Evolutionary conservation across 345 rosid species (phyloP).

Genomic region (Jatropha curcas): DNA sequence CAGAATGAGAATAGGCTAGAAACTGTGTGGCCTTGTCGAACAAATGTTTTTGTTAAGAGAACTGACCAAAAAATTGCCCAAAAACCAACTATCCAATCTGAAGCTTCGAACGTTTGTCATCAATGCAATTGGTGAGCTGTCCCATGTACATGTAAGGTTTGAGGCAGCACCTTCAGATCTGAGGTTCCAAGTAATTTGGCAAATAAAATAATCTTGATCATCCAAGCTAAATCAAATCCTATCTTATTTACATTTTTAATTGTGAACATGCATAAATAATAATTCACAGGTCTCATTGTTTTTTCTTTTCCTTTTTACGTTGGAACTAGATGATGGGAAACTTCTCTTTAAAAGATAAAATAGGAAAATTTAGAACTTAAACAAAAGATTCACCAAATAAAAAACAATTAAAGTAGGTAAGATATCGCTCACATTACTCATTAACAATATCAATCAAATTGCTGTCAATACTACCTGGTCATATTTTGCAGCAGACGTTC

Average conservation of each 20-base stretch:
- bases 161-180: conserved; percentile 16
- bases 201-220: too few relatives aligned
- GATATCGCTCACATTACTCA: not conserved
- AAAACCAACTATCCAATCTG: conserved; percentile 79
- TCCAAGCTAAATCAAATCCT: too few relatives aligned
- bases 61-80: conserved; percentile 82
- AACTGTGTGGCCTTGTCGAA: conserved; percentile 62
- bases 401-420: not conserved
- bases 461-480: conserved; percentile 13
- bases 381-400: not conserved
- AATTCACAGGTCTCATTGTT: too few relatives aligned
- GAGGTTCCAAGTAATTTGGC: not conserved
- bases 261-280: too few relatives aligned
- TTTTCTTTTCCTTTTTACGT: not conserved
- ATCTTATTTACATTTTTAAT: too few relatives aligned
- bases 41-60: conserved; percentile 62
- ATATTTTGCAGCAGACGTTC: not conserved
- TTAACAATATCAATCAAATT: not conserved
- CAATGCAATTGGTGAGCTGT: conserved; percentile 23
- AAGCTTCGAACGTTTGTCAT: conserved; percentile 49
- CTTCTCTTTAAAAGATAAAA: not conserved
- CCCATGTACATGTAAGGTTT: conserved; percentile 24
- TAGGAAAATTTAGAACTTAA: not conserved
- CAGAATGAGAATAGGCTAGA: conserved; percentile 70
- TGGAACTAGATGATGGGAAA: not conserved